These are phyloP conservation scores for Peniophora sp. DNA, from an alignment of 1,284 basidiomycete genomes.

Conservation along the genomic window DNA sequence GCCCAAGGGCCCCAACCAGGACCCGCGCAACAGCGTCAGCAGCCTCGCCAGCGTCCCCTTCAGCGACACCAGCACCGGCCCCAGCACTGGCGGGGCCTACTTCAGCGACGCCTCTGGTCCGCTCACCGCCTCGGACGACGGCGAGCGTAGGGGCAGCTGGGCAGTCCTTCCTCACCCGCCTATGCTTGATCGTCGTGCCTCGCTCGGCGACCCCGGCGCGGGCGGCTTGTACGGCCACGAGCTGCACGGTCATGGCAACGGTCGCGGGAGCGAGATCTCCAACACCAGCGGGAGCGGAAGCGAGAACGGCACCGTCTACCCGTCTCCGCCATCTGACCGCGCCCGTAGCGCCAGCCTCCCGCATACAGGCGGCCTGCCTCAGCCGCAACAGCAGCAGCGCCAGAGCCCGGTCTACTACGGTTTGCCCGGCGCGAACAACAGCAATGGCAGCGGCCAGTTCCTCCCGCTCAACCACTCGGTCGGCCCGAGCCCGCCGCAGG, in stretches of 20 bases:
- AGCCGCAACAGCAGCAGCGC: too few relatives aligned
- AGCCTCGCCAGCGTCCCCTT: slow-evolving; percentile 10
- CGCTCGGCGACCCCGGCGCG: not conserved
- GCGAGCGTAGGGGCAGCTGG: slow-evolving; percentile 10
- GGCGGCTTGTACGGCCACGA: not conserved
- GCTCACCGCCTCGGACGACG: slow-evolving; percentile 8
- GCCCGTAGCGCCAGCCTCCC: not conserved
- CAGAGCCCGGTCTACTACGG: too few relatives aligned
- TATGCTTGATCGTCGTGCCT: not conserved
- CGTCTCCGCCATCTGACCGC: not conserved
- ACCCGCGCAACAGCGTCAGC: slow-evolving; percentile 5
- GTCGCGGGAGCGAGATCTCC: slow-evolving; percentile 1
- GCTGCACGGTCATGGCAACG: slow-evolving; percentile 4
- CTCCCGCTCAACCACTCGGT: too few relatives aligned
- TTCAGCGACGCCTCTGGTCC: slow-evolving; percentile 8
- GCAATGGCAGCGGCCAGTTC: too few relatives aligned
- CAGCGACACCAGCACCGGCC: slow-evolving; percentile 8
- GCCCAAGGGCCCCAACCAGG: slow-evolving; percentile 2
- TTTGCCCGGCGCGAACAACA: too few relatives aligned
- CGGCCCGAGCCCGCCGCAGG: too few relatives aligned
- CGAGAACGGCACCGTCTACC: not conserved
- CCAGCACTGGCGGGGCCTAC: slow-evolving; percentile 10
- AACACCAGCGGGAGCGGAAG: slow-evolving; percentile 4
- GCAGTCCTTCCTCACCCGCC: not conserved
- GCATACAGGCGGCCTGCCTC: not conserved